phyloP scores from a whole-genome alignment of 1,284 basidiomycete genomes.

The Puccinia novopanici region DNA sequence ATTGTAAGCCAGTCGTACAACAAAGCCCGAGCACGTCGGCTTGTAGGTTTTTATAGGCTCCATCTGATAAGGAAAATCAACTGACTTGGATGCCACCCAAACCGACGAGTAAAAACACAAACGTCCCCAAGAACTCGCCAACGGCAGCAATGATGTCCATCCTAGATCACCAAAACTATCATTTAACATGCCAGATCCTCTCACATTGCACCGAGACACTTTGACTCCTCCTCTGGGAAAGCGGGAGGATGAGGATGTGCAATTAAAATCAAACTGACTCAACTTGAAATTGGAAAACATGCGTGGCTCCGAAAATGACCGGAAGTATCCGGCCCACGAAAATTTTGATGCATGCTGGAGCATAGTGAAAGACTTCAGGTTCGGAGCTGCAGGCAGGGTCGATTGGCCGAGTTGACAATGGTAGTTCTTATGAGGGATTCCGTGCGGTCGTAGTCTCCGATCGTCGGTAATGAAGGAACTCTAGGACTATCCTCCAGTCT shows the following conservation, averaged over 20 bases:
- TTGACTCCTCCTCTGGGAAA: not conserved
- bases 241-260: too few species aligned
- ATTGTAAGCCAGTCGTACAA: too few species aligned
- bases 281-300: constrained; percentile 29
- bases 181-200: not conserved
- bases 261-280: not conserved
- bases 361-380: not conserved
- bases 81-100: constrained; percentile 49
- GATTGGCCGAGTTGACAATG: not conserved
- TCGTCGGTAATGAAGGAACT: not conserved
- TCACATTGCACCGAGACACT: not conserved
- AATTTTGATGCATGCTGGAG: not conserved
- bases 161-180: constrained; percentile 14
- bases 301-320: constrained; percentile 11
- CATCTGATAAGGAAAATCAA: not conserved
- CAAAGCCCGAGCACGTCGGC: too few species aligned
- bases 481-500: not conserved
- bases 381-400: not conserved
- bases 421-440: not conserved
- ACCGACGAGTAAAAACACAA: constrained; percentile 41
- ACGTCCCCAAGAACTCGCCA: constrained; percentile 42
- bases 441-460: not conserved
- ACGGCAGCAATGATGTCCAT: constrained; percentile 39
- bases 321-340: not conserved
- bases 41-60: too few species aligned